Conservation (phyloP, 768 basidiomycete genomes). For the Pulveroboletus sp. region DNA sequence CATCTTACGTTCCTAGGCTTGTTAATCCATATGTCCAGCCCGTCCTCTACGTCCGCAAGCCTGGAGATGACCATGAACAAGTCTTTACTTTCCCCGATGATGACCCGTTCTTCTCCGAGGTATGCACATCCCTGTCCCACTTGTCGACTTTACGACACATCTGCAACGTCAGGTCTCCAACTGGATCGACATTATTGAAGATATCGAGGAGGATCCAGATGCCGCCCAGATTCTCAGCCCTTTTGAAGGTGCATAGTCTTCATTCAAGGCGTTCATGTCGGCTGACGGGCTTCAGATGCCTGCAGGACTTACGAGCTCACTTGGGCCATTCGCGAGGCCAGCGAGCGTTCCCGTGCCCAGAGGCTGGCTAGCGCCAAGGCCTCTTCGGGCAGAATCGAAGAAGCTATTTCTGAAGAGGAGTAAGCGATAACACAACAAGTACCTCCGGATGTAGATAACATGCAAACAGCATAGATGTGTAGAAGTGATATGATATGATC, state of each 20-base stretch:
- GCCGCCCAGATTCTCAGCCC: slow-evolving; percentile 75
- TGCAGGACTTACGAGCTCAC: slow-evolving; percentile 88
- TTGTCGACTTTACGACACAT: neutral
- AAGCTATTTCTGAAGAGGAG: slow-evolving; percentile 27
- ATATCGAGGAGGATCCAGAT: slow-evolving; percentile 84
- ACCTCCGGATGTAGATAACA: neutral
- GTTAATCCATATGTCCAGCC: slow-evolving; percentile 95
- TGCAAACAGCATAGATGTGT: neutral
- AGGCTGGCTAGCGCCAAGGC: slow-evolving; percentile 38
- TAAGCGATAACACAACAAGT: slow-evolving; percentile 4
- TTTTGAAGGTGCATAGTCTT: slow-evolving; percentile 65
- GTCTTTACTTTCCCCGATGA: slow-evolving; percentile 72
- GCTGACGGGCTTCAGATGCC: slow-evolving; percentile 53
- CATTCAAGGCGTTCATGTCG: neutral
- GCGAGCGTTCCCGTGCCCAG: slow-evolving; percentile 59
- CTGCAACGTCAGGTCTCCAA: slow-evolving; percentile 55
- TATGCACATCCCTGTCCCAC: slow-evolving; percentile 17
- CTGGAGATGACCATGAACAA: slow-evolving; percentile 77
- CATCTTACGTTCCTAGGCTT: slow-evolving; percentile 45
- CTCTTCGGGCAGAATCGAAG: slow-evolving; percentile 25
- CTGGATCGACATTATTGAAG: slow-evolving; percentile 86
- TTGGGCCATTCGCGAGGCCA: slow-evolving; percentile 87
- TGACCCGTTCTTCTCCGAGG: slow-evolving; percentile 93
- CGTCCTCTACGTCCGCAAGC: slow-evolving; percentile 79
- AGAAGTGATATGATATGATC: slow-evolving; percentile 1